Percentiles rank a stretch among this genome's conserved stretches.
Evolutionary conservation across 495 filamentous ascomycete species (phyloP).

Genomic region (Darksidea phi): DNA sequence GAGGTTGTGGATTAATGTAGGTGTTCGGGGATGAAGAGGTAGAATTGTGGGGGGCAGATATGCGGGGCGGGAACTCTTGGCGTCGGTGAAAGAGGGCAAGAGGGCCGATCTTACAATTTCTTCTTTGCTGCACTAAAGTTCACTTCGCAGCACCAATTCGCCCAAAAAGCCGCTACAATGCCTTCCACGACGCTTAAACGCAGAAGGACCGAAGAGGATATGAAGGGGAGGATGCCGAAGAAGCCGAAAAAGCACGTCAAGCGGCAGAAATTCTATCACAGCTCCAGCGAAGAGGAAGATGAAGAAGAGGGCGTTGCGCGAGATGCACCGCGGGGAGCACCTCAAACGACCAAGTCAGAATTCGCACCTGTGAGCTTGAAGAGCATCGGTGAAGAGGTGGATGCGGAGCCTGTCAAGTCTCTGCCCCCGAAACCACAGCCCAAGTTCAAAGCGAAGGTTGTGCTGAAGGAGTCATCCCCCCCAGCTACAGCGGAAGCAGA

Average conservation of each 20-base stretch:
- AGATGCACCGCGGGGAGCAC: conserved; percentile 21
- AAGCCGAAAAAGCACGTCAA: conserved; percentile 63
- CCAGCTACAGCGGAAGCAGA: conserved; percentile 39
- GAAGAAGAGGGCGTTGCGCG: conserved; percentile 44
- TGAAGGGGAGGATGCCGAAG: conserved; percentile 37
- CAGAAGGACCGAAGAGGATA: conserved; percentile 38
- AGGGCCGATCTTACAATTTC: conserved; percentile 11
- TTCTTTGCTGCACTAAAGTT: conserved; percentile 5
- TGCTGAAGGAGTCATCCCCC: conserved; percentile 36
- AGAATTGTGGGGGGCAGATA: neutral
- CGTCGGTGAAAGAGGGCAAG: conserved; percentile 8
- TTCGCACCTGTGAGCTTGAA: conserved; percentile 64
- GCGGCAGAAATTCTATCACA: conserved; percentile 70
- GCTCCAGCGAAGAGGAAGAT: conserved; percentile 62
- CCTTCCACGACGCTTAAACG: conserved; percentile 38
- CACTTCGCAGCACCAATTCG: neutral
- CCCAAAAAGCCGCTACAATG: conserved; percentile 22
- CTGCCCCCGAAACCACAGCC: conserved; percentile 38
- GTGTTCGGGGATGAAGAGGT: neutral
- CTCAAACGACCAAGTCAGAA: conserved; percentile 31
- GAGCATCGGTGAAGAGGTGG: conserved; percentile 50
- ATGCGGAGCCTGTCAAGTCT: conserved; percentile 30
- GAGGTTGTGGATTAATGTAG: conserved; percentile 6
- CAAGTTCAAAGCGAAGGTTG: conserved; percentile 31
- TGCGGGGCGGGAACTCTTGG: conserved; percentile 17